Conservation (phyloP, 345 rosid genomes). For the Brassica rapa region DNA sequence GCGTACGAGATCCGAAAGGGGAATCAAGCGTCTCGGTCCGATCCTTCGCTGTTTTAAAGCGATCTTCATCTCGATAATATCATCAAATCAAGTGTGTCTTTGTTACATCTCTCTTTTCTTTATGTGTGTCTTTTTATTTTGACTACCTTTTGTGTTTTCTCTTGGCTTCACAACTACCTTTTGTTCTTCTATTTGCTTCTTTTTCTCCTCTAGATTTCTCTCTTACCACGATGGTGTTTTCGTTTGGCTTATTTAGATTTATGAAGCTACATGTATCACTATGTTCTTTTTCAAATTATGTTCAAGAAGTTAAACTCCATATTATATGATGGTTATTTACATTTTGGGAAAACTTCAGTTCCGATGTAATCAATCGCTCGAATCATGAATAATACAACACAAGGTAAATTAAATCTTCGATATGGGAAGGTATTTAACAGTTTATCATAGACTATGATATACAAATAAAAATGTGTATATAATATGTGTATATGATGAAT, state of each 20-base stretch:
- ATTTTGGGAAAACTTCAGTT: background rate
- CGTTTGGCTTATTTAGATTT: slow-evolving; percentile 18
- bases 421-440: background rate
- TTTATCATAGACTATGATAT: background rate
- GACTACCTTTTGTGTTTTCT: slow-evolving; percentile 9
- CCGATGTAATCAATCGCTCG: background rate
- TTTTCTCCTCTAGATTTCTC: background rate
- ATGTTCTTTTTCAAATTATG: slow-evolving; percentile 6
- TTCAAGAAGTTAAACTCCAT: slow-evolving; percentile 9
- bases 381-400: background rate
- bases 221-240: slow-evolving; percentile 15
- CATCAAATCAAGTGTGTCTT: slow-evolving; percentile 22
- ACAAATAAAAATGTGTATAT: background rate
- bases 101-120: background rate
- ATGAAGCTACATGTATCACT: slow-evolving; percentile 33
- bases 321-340: slow-evolving; percentile 14
- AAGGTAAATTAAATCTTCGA: background rate
- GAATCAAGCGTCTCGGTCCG: slow-evolving; percentile 51
- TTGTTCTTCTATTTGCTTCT: slow-evolving; percentile 6
- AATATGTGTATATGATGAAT: background rate
- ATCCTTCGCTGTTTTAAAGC: slow-evolving; percentile 36
- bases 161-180: background rate
- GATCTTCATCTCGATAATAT: slow-evolving; percentile 18
- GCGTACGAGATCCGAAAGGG: slow-evolving; percentile 45
- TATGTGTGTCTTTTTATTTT: slow-evolving; percentile 7